Conservation (phyloP, 129 eudicot species). For the Centaurea solstitialis region DNA sequence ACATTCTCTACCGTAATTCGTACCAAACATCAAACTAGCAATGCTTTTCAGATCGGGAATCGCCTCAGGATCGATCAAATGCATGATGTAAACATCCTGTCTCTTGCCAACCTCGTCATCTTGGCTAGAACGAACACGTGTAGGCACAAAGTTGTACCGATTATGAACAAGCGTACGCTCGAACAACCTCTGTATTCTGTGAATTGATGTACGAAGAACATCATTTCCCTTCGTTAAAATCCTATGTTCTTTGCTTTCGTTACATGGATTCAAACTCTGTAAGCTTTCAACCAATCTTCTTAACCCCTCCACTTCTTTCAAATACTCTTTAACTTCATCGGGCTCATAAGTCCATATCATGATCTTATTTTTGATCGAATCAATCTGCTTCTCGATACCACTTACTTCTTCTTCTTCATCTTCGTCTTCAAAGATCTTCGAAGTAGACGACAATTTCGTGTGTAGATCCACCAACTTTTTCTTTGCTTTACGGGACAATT, state of each 20-base stretch:
- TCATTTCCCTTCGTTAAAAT: constrained; percentile 60
- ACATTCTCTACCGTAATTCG: constrained; percentile 71
- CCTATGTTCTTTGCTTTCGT: constrained; percentile 34
- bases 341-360: constrained; percentile 73
- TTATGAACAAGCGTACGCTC: constrained; percentile 70
- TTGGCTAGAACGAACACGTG: constrained; percentile 72
- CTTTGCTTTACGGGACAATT: constrained; percentile 51
- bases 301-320: constrained; percentile 59
- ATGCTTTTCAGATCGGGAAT: constrained; percentile 63
- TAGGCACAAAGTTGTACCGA: constrained; percentile 81
- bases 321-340: constrained; percentile 57
- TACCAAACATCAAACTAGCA: constrained; percentile 67
- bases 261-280: constrained; percentile 45
- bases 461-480: constrained; percentile 65
- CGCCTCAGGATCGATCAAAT: constrained; percentile 63
- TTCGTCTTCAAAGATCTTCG: constrained; percentile 20
- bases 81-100: too few relatives aligned
- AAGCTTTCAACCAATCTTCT: constrained; percentile 56
- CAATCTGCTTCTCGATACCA: constrained; percentile 51
- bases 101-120: constrained; percentile 58
- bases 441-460: constrained; percentile 48
- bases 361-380: constrained; percentile 51
- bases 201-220: constrained; percentile 78
- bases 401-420: constrained; percentile 18
- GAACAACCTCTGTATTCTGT: constrained; percentile 69